Base-by-base conservation (phyloP, 352 stramenopile species). In the Plasmopara muralis region DNA sequence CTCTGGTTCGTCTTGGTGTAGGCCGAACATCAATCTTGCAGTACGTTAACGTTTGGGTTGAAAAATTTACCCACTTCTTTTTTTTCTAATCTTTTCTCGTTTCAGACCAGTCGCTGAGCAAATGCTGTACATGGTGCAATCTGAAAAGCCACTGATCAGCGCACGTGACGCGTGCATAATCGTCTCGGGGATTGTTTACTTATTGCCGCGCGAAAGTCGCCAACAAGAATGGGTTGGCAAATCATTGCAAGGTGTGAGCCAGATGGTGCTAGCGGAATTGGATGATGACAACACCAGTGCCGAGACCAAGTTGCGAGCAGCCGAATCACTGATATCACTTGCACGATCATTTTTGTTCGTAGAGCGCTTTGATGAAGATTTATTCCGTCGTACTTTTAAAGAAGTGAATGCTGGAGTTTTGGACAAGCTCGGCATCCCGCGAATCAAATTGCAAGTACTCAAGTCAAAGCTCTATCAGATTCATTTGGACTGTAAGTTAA, bases 381-480 rank as follows among this genome's bases (percentile, higher is more conserved):
- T 87, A 29, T 78, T 79, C 39, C 55, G 55, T 7, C 50, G 55
- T 14, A 45, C 68, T 5, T 87, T 89, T 38, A 13, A 68, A 10
- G 61, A 72, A 31, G 52, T 82, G 2, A 77, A 77, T 45, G 59
- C 49, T 4, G 72, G 65, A 3, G 43, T 56, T 0, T 53, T 87
- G 35, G 73, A 83, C 20, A 67, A 68, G 9, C 50, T 64, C 8
- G 47, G 56, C 12, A 35, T 66, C 9, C 60, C 71, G 13, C 44
- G 47, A 13, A 67, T 67, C 40, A 80, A 77, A 45, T 46, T 69
- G 4, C 54, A 52, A 16, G 57, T 68, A 7, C 60, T 79, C 16
- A 72, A 68, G 49, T 61, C 64, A 13, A 80, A 80, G 56, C 53
- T 86, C 55, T 87, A 84, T 43, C 74, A 86, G 44, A 55, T 86